These are phyloP conservation scores for Astrocystis sublimbata DNA, from an alignment of 495 filamentous ascomycete genomes.

Conservation along the genomic window DNA sequence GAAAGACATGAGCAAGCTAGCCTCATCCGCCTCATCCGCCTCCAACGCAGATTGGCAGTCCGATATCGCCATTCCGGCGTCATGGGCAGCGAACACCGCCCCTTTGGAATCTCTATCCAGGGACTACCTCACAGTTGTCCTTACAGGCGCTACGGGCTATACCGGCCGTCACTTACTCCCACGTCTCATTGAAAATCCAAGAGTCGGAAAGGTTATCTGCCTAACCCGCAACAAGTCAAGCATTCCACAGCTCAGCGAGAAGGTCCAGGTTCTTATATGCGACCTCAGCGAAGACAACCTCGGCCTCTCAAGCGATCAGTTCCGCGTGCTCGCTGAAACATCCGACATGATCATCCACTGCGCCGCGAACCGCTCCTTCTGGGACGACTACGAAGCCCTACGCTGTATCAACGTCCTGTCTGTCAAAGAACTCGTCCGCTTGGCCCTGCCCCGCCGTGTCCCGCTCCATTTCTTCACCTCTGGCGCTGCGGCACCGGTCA, in stretches of 20 bases:
- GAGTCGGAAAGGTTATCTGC: constrained; percentile 23
- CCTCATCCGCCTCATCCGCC: too few species aligned
- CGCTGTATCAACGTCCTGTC: constrained; percentile 34
- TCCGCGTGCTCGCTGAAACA: neutral
- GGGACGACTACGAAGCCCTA: constrained; percentile 45
- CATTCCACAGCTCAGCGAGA: neutral
- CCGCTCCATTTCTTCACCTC: neutral
- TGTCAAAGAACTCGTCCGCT: neutral
- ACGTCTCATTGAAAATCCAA: constrained; percentile 4
- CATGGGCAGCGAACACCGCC: neutral
- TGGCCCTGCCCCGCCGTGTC: neutral
- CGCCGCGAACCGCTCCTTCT: constrained; percentile 48
- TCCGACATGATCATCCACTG: constrained; percentile 46
- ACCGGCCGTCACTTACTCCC: constrained; percentile 24
- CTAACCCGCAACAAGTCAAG: neutral
- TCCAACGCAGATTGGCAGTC: neutral
- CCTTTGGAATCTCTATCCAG: neutral
- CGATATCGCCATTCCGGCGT: too few species aligned
- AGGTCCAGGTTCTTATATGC: neutral
- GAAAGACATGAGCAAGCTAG: neutral
- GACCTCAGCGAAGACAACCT: neutral
- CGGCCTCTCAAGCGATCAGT: neutral
- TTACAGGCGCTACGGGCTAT: constrained; percentile 40
- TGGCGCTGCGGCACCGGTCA: neutral
- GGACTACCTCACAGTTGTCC: neutral